phyloP scores from a whole-genome alignment of 352 stramenopile species.

The Globisporangium solare region DNA sequence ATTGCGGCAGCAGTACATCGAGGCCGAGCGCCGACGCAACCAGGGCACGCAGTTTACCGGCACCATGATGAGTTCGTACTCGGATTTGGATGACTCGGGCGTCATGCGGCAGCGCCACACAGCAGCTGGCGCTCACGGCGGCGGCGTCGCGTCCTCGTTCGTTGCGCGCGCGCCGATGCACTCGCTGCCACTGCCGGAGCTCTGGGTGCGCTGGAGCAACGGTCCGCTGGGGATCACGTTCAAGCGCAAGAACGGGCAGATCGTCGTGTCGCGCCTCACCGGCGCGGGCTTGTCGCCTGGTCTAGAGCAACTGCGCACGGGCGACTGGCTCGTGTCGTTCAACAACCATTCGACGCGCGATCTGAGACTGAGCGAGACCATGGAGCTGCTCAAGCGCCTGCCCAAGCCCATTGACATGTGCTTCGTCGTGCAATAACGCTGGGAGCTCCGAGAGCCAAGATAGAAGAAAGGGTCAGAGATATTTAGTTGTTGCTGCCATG shows the following conservation, averaged over 20 bases:
- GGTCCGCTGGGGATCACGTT: slow-evolving; percentile 77
- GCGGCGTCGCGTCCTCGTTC: background rate
- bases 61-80: slow-evolving; percentile 56
- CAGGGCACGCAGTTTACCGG: slow-evolving; percentile 15
- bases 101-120: slow-evolving; percentile 30
- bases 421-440: slow-evolving; percentile 60
- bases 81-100: slow-evolving; percentile 63
- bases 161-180: background rate
- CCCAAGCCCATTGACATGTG: slow-evolving; percentile 78
- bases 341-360: slow-evolving; percentile 57
- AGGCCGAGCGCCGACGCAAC: slow-evolving; percentile 57
- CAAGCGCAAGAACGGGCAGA: slow-evolving; percentile 70
- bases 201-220: slow-evolving; percentile 71
- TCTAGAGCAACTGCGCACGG: slow-evolving; percentile 55
- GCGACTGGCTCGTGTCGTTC: slow-evolving; percentile 78
- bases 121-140: background rate
- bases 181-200: slow-evolving; percentile 37
- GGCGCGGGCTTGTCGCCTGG: slow-evolving; percentile 61
- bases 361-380: slow-evolving; percentile 66
- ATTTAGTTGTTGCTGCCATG: background rate
- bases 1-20: slow-evolving; percentile 67
- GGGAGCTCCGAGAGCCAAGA: background rate
- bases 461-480: background rate
- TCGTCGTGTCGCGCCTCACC: slow-evolving; percentile 73
- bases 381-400: slow-evolving; percentile 73